Evolutionary conservation across 2,329 filamentous ascomycete genomes (phyloP).

Genomic region (Hirsutella rhossiliensis): DNA sequence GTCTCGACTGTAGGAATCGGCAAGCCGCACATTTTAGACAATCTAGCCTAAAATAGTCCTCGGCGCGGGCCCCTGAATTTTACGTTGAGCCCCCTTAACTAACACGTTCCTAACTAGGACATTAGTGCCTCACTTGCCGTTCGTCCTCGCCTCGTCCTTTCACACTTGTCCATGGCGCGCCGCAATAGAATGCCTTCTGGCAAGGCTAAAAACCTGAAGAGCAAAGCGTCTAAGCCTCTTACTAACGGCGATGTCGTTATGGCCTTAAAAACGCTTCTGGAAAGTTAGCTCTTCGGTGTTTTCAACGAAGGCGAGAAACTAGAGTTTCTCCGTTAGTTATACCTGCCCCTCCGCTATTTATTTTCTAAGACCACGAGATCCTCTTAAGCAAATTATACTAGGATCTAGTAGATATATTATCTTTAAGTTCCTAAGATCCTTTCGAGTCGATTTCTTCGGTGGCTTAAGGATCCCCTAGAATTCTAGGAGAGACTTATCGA

Average conservation of each 20-base stretch:
- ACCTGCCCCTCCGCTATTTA: background rate
- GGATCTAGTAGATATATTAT: background rate
- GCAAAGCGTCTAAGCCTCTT: background rate
- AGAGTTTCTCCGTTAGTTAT: background rate
- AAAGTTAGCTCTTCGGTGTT: background rate
- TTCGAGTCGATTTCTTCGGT: background rate
- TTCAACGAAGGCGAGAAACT: background rate
- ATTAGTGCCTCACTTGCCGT: no score
- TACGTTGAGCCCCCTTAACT: no score
- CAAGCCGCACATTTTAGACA: no score
- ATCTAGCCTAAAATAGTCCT: no score
- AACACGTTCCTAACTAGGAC: no score
- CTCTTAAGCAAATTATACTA: background rate
- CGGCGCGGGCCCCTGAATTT: no score
- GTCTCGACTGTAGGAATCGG: no score
- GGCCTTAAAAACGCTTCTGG: background rate
- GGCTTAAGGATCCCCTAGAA: background rate
- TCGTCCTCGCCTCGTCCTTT: background rate
- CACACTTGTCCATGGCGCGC: background rate
- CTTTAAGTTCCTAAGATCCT: background rate
- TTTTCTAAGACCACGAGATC: background rate
- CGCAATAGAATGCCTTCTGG: background rate
- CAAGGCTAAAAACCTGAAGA: background rate
- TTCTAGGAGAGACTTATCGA: background rate
- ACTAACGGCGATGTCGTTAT: background rate